These are phyloP conservation scores for Trichoderma oligosporum DNA, from an alignment of 2,329 filamentous ascomycete species.

Conservation along the genomic window DNA sequence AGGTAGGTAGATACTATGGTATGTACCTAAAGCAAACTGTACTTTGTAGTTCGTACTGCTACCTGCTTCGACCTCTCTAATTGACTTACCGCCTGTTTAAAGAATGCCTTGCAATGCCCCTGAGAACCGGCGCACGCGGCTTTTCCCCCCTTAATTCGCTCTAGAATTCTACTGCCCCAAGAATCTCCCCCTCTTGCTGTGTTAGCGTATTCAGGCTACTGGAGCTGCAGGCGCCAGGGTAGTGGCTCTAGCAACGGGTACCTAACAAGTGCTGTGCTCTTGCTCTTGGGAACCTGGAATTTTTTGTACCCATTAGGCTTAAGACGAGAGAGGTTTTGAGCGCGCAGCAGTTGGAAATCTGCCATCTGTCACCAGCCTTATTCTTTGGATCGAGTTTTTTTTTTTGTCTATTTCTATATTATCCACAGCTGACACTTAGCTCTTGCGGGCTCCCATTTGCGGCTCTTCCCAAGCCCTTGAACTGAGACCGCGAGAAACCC, in stretches of 20 bases:
- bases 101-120: constrained; percentile 6
- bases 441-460: not conserved
- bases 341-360: constrained; percentile 14
- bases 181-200: not conserved
- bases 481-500: not conserved
- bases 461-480: not conserved
- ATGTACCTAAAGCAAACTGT: too few relatives aligned
- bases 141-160: constrained; percentile 7
- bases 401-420: not conserved
- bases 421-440: not conserved
- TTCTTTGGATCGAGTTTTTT: not conserved
- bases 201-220: constrained; percentile 12
- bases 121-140: constrained; percentile 1
- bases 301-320: not conserved
- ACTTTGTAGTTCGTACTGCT: not conserved
- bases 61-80: not conserved
- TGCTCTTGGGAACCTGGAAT: not conserved
- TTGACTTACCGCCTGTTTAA: constrained; percentile 10
- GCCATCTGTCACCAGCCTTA: not conserved
- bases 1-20: too few relatives aligned
- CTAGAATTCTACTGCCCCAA: constrained; percentile 13
- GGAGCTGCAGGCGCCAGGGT: constrained; percentile 11
- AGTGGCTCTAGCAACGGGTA: constrained; percentile 7
- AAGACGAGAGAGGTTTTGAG: constrained; percentile 14
- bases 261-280: not conserved